A percentile compares a stretch with the other conserved stretches of the same genome.
Evolutionary conservation across 148 eudicot genomes (phyloP).

Genomic region (Talinum fruticosum): DNA sequence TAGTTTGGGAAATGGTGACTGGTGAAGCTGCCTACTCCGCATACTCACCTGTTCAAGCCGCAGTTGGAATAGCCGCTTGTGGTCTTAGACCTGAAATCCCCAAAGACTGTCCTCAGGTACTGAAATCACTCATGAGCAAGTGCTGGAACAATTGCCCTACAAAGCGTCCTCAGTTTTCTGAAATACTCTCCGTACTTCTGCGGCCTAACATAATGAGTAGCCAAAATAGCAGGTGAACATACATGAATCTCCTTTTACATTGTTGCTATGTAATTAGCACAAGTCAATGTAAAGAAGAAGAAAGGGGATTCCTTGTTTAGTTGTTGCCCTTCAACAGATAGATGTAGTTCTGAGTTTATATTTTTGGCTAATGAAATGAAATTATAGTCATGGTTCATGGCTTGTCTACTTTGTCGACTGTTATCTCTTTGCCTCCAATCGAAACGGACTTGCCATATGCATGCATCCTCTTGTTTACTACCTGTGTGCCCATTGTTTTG

Average conservation of each 20-base stretch:
- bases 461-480: neutral
- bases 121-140: slow-evolving; percentile 61
- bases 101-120: slow-evolving; percentile 72
- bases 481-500: neutral
- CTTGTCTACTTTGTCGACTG: neutral
- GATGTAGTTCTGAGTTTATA: slow-evolving; percentile 28
- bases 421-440: neutral
- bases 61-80: slow-evolving; percentile 94
- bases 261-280: neutral
- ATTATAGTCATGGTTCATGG: slow-evolving; percentile 16
- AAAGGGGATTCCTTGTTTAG: slow-evolving; percentile 17
- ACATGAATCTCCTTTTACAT: slow-evolving; percentile 4
- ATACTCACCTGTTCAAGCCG: slow-evolving; percentile 94
- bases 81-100: slow-evolving; percentile 98
- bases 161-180: slow-evolving; percentile 79
- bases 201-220: slow-evolving; percentile 34
- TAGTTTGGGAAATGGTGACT: slow-evolving; percentile 85
- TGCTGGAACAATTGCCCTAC: slow-evolving; percentile 87
- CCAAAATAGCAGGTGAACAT: slow-evolving; percentile 36
- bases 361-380: slow-evolving; percentile 25
- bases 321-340: slow-evolving; percentile 13
- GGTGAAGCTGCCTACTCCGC: slow-evolving; percentile 91
- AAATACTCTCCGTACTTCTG: slow-evolving; percentile 51
- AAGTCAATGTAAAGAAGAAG: slow-evolving; percentile 11
- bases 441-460: too few species aligned